These are phyloP conservation scores for Trichoderma sp. DNA, from an alignment of 2,329 filamentous ascomycete species.

Conservation along the genomic window DNA sequence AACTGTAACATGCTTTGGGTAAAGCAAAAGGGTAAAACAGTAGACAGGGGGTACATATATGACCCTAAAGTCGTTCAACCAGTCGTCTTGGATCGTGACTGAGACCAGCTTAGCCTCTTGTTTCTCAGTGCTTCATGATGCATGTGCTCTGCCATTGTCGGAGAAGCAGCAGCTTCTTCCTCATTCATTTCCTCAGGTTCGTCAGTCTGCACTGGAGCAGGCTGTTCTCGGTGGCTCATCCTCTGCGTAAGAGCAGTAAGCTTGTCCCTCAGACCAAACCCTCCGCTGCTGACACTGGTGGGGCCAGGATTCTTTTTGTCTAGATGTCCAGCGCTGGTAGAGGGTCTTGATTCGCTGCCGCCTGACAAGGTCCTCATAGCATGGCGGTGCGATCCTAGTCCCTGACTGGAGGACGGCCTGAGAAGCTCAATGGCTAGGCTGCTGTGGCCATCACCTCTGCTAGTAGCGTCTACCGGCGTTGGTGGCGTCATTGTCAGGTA, in stretches of 20 bases:
- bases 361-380: slow-evolving; percentile 23
- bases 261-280: slow-evolving; percentile 40
- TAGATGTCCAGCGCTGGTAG: slow-evolving; percentile 36
- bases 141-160: neutral
- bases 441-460: slow-evolving; percentile 25
- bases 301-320: slow-evolving; percentile 28
- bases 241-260: slow-evolving; percentile 38
- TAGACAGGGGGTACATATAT: neutral
- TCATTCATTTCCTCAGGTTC: slow-evolving; percentile 14
- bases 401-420: slow-evolving; percentile 37
- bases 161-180: neutral
- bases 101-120: slow-evolving; percentile 20
- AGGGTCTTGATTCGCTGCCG: slow-evolving; percentile 31
- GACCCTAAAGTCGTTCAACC: neutral
- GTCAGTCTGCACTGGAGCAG: neutral
- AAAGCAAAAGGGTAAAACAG: neutral
- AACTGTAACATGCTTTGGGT: neutral
- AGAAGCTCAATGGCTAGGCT: slow-evolving; percentile 35
- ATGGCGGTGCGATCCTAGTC: slow-evolving; percentile 28
- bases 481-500: slow-evolving; percentile 52
- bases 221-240: slow-evolving; percentile 32
- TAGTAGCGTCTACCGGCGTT: slow-evolving; percentile 39
- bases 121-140: neutral
- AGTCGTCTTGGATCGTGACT: slow-evolving; percentile 12
- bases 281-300: slow-evolving; percentile 31